These are phyloP conservation scores for Barbatosphaeria neglecta DNA, from an alignment of 495 filamentous ascomycete genomes.

Conservation along the genomic window DNA sequence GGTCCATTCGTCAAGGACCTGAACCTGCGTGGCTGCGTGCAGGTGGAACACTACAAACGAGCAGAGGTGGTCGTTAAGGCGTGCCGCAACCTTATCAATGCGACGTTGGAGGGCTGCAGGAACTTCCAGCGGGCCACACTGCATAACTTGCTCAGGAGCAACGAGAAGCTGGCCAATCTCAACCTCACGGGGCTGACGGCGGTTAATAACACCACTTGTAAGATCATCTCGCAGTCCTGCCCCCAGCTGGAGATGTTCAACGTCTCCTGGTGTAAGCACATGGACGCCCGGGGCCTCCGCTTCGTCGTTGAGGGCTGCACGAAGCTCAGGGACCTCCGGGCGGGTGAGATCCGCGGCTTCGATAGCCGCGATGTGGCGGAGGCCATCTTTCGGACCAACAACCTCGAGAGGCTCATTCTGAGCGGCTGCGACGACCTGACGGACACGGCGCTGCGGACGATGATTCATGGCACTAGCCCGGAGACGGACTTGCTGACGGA, in stretches of 20 bases:
- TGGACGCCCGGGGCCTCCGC: conserved; percentile 72
- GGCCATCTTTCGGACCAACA: conserved; percentile 67
- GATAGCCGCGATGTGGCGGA: conserved; percentile 55
- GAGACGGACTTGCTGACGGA: conserved; percentile 69
- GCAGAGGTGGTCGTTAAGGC: conserved; percentile 63
- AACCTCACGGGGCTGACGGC: conserved; percentile 72
- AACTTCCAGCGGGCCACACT: conserved; percentile 67
- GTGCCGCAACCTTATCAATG: conserved; percentile 77
- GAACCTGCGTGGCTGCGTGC: conserved; percentile 53
- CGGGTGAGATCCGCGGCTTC: conserved; percentile 73
- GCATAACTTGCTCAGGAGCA: conserved; percentile 68
- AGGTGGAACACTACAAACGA: conserved; percentile 66
- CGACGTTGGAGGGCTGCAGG: conserved; percentile 77
- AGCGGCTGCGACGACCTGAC: conserved; percentile 64
- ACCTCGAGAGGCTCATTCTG: conserved; percentile 65
- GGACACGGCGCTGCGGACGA: conserved; percentile 55
- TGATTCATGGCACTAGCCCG: conserved; percentile 62
- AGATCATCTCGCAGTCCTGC: conserved; percentile 75
- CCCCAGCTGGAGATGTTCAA: conserved; percentile 72
- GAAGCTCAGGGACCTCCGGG: conserved; percentile 66
- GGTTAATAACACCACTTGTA: conserved; percentile 77
- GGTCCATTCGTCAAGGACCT: conserved; percentile 86
- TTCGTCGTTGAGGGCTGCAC: conserved; percentile 61
- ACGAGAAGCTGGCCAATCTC: conserved; percentile 64
- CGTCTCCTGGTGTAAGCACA: conserved; percentile 79